Evolutionary conservation across 345 rosid species (phyloP), one percentile per base, ranked within the genome.

Genomic region (Eucalyptus regnans): DNA sequence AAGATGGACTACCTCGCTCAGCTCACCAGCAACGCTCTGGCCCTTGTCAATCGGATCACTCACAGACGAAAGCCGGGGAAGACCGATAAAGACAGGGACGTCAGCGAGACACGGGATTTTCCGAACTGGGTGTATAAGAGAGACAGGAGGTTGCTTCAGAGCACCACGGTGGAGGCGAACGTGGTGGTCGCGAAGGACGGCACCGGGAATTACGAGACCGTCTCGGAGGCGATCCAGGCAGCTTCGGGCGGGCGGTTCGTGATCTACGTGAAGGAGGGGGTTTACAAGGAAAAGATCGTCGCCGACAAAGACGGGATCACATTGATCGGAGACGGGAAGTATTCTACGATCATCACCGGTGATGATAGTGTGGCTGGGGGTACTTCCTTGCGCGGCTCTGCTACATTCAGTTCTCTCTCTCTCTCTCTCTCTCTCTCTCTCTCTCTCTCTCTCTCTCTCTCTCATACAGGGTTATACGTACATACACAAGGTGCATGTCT

Each of bases 271-370:
- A 97, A 96, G 93, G 90, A 95, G 37, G 99, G 99, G 16, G 90
- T 94, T 50, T 97, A 97, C 89, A 93, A 92, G 15, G 99, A 97
- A 91, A 97, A 94, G 89, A 94, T 97, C 44, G 89, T 29, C 5
- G 94, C 93, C 12, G 88, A 88, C 12, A 94, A 92, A 91, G 94
- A 94, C 81, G 95, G 95, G 37, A 94, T 97, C 89, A 93, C 95
- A 7, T 91, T 97, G 94, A 92, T 96, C 11, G 99, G 99, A 86
- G 99, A 96, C n/a, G 98, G 98, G 5, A 97, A 95, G 91, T 92
- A 95, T 89, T 79, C 85, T 22, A 96, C 99, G 29, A 87, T 96
- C 43, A 93, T 97, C 80, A 89, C 90, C 4, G 93, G 95, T 7
- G 94, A 90, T 88, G 95, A 90, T 89, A 96, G 96, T 16, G 94